Base-by-base conservation (phyloP, 495 filamentous ascomycete genomes). In the Pyronema domesticum region DNA sequence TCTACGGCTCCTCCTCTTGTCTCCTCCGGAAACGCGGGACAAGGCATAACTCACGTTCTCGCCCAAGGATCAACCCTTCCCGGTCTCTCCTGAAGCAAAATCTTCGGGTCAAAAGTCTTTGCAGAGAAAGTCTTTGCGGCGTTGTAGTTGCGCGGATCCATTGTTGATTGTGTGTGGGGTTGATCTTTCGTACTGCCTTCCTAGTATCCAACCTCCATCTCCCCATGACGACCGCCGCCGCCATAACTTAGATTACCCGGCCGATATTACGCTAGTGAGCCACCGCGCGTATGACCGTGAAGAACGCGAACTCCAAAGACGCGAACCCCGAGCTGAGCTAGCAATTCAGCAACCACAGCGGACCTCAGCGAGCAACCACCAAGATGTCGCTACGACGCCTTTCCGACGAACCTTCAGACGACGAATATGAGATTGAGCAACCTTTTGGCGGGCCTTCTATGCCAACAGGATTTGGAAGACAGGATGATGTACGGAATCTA, bases 401-500 rank as follows among this genome's bases (percentile, higher is more conserved):
- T 23, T 60, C 61, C 6, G 61, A 49, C 7, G 62, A 60, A 46
- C 53, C 14, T 47, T 14, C 46, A 6, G 80, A 76, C 23, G 81
- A 84, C 49, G 82, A 88, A 54, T 68, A 73, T 47, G 65, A 69
- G 54, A 66, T 79, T 23, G 76, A 80, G 54, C 71, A 67, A 14
- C 68, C 72, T 13, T 57, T 58, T 13, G 58, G 78, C 17, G 69
- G 73, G 15, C 65, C 66, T 33, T 81, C 91, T 67, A 69, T 95
- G 45, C 89, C 89, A 1, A 73, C 78, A 0, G 79, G 86, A 8
- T 98, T 98, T 61, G 91, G 91, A 34, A 94, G 89, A 68, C 82
- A 84, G 64, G 70, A 76, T 34, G 80, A 77, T 61, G 74, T 79
- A 51, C 71, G 83, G 50, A 79, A 94, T 68, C 73, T 93, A 39